A percentile compares a stretch with the other conserved stretches of the same genome.
These are phyloP conservation scores for Puccinia horiana DNA, from an alignment of 1,284 basidiomycete genomes.

Conservation along the genomic window DNA sequence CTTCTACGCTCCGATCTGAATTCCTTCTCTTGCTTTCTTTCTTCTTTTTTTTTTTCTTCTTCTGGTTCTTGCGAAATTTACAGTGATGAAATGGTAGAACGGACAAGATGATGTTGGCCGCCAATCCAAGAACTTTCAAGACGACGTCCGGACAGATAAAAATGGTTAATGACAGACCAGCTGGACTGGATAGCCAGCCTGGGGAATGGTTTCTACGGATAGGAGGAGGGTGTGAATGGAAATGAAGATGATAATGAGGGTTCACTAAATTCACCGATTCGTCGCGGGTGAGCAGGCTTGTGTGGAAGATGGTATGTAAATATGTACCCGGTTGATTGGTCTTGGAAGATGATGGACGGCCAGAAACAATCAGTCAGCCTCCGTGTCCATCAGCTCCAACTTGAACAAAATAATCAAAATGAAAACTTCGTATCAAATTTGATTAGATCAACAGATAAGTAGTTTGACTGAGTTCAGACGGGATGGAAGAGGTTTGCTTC, in stretches of 20 bases:
- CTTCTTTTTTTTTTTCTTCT: not conserved
- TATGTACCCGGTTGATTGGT: conserved; percentile 23
- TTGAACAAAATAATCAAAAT: not conserved
- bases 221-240: not conserved
- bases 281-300: not conserved
- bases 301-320: not conserved
- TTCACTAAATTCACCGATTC: conserved; percentile 6
- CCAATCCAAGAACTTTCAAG: conserved; percentile 32
- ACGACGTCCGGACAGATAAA: conserved; percentile 38
- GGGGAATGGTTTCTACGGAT: conserved; percentile 13
- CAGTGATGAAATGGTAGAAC: conserved; percentile 19
- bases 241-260: conserved; percentile 26
- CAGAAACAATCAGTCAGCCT: not conserved
- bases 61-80: not conserved
- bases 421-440: no score
- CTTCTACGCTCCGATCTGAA: conserved; percentile 1
- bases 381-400: not conserved
- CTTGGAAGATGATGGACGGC: not conserved
- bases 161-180: conserved; percentile 17
- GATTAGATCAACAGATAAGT: no score
- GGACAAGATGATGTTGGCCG: conserved; percentile 19
- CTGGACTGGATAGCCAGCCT: conserved; percentile 5
- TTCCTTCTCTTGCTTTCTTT: not conserved
- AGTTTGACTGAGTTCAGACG: not conserved
- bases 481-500: not conserved